These are phyloP conservation scores for Russula dissimulans DNA, from an alignment of 768 basidiomycete species.

Conservation along the genomic window DNA sequence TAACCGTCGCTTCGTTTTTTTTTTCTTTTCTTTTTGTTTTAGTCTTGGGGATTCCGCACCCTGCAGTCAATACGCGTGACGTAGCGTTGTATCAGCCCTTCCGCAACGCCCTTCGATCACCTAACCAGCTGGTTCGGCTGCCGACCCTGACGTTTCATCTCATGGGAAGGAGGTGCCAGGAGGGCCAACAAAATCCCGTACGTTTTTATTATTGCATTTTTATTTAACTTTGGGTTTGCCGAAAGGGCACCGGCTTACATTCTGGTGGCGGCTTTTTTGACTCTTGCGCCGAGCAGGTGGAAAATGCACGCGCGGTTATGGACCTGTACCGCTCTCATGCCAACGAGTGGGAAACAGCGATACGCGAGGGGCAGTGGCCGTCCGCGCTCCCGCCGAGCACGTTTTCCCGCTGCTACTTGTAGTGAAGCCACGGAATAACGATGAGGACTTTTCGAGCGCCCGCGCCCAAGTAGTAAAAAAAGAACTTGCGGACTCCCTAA, in stretches of 20 bases:
- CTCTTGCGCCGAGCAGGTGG: constrained; percentile 40
- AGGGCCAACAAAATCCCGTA: constrained; percentile 64
- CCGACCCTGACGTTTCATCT: constrained; percentile 77
- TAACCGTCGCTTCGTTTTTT: constrained; percentile 12
- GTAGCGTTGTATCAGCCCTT: constrained; percentile 79
- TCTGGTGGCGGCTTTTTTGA: neutral
- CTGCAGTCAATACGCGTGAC: constrained; percentile 69
- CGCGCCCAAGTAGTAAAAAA: neutral
- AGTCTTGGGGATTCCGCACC: constrained; percentile 78
- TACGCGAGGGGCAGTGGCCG: constrained; percentile 61
- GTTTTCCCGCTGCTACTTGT: constrained; percentile 73
- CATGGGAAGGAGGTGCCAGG: constrained; percentile 70
- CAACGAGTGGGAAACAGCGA: constrained; percentile 55
- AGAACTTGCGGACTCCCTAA: neutral
- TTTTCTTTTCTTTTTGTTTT: constrained; percentile 10
- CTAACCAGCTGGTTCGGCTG: constrained; percentile 61
- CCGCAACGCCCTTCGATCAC: constrained; percentile 55
- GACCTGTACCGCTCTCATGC: constrained; percentile 49
- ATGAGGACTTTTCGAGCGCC: neutral
- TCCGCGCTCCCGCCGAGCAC: constrained; percentile 66
- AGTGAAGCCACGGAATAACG: constrained; percentile 3
- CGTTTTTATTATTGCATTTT: constrained; percentile 24
- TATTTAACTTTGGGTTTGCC: neutral
- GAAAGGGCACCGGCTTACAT: constrained; percentile 9
- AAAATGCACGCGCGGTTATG: constrained; percentile 59